Evolutionary conservation across 2,329 filamentous ascomycete genomes (phyloP).

Genomic region (Tothia fuscella): DNA sequence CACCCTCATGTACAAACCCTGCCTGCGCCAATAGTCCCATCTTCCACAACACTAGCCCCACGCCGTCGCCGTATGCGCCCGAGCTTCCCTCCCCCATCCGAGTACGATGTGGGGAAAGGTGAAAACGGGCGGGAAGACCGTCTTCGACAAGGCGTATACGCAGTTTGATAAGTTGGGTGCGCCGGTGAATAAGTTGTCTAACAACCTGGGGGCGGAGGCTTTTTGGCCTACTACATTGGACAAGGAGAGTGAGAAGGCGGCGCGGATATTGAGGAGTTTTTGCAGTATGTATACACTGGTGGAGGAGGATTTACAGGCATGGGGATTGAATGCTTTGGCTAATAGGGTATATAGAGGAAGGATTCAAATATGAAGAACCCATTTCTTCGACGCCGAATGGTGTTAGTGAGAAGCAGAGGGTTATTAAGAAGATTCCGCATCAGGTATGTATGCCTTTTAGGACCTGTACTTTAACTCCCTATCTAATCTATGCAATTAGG

Average conservation of each 20-base stretch:
- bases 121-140: conserved; percentile 46
- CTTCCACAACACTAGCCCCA: too few relatives aligned
- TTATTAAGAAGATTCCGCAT: conserved; percentile 73
- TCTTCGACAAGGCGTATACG: conserved; percentile 63
- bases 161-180: conserved; percentile 56
- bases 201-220: conserved; percentile 69
- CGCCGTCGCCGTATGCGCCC: too few relatives aligned
- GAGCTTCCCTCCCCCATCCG: background rate
- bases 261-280: conserved; percentile 79
- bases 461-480: background rate
- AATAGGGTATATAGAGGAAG: conserved; percentile 40
- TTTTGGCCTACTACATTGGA: conserved; percentile 82
- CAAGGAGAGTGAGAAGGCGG: conserved; percentile 83
- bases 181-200: conserved; percentile 69
- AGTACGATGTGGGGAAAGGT: conserved; percentile 40
- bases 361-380: conserved; percentile 51
- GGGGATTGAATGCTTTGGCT: too few relatives aligned
- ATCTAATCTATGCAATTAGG: conserved; percentile 31
- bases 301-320: background rate
- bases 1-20: too few relatives aligned
- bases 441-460: conserved; percentile 22
- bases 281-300: conserved; percentile 60
- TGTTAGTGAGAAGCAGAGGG: conserved; percentile 44
- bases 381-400: conserved; percentile 22
- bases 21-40: too few relatives aligned